Percentiles rank a stretch among this genome's conserved stretches.
Evolutionary conservation across 331 rosid species (phyloP).

Genomic region (Arachis monticola): DNA sequence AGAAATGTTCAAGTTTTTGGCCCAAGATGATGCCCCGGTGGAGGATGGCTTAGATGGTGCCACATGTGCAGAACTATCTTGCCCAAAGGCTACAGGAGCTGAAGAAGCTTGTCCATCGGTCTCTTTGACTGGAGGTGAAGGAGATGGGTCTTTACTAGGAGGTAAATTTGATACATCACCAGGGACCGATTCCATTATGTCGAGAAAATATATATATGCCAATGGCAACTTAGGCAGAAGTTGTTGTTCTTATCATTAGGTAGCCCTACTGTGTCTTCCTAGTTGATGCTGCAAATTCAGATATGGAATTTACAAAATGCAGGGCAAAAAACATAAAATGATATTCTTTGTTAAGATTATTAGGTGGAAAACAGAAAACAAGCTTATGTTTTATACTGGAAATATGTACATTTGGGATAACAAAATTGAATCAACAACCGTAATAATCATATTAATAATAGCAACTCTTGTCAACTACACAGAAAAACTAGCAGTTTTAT

Average conservation of each 20-base stretch:
- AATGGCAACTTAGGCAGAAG: constrained; percentile 37
- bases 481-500: constrained; percentile 10
- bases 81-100: constrained; percentile 44
- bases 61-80: constrained; percentile 53
- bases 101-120: constrained; percentile 55
- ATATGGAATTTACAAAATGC: constrained; percentile 6
- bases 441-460: neutral
- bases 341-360: neutral
- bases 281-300: constrained; percentile 42
- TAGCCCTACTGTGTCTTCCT: constrained; percentile 39
- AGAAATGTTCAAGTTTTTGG: constrained; percentile 78
- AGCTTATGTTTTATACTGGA: neutral
- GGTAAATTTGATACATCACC: constrained; percentile 52
- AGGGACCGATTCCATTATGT: constrained; percentile 72
- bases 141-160: constrained; percentile 45
- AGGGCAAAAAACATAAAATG: constrained; percentile 20
- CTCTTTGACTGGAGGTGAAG: constrained; percentile 47
- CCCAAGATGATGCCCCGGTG: constrained; percentile 83
- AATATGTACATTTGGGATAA: neutral
- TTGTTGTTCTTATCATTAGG: constrained; percentile 39
- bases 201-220: constrained; percentile 1
- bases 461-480: neutral
- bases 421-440: neutral
- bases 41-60: constrained; percentile 59
- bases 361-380: constrained; percentile 7